Evolutionary conservation across 2,329 filamentous ascomycete genomes (phyloP).

Genomic region (Cercospora sojina): DNA sequence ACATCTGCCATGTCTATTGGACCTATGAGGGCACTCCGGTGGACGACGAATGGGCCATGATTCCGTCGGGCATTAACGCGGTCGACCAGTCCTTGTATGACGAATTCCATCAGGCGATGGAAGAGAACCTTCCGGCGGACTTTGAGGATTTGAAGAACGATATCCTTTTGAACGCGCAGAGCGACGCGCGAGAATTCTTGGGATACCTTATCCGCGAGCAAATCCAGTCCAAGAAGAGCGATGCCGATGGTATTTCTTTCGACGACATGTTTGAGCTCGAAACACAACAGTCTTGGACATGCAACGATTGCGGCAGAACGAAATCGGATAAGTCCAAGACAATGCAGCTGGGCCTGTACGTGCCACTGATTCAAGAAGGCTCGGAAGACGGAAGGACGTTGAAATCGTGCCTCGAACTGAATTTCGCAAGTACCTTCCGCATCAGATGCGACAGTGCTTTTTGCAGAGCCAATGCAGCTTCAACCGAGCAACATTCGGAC

Average conservation of each 20-base stretch:
- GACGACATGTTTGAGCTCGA: constrained; percentile 8
- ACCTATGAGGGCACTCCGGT: not conserved
- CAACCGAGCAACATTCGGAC: not conserved
- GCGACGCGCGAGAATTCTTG: constrained; percentile 12
- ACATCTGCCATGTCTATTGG: constrained; percentile 1
- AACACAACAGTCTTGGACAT: constrained; percentile 9
- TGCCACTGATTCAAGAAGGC: not conserved
- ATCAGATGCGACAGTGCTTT: not conserved
- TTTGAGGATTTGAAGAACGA: not conserved
- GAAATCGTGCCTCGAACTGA: not conserved
- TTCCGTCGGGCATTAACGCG: not conserved
- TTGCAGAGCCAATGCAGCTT: not conserved
- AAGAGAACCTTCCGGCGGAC: not conserved
- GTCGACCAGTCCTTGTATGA: not conserved
- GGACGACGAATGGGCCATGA: not conserved
- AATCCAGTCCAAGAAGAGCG: not conserved
- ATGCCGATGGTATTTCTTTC: constrained; percentile 6
- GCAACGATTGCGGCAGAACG: not conserved
- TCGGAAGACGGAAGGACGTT: not conserved
- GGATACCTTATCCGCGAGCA: constrained; percentile 12
- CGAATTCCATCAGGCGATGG: not conserved
- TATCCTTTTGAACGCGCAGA: not conserved
- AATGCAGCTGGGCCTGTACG: not conserved
- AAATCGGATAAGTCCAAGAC: not conserved
- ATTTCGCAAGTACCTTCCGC: not conserved